Percentiles rank a stretch among this genome's conserved stretches.
phyloP scores from a whole-genome alignment of 2,329 filamentous ascomycete species.

The Lithohypha guttulata region DNA sequence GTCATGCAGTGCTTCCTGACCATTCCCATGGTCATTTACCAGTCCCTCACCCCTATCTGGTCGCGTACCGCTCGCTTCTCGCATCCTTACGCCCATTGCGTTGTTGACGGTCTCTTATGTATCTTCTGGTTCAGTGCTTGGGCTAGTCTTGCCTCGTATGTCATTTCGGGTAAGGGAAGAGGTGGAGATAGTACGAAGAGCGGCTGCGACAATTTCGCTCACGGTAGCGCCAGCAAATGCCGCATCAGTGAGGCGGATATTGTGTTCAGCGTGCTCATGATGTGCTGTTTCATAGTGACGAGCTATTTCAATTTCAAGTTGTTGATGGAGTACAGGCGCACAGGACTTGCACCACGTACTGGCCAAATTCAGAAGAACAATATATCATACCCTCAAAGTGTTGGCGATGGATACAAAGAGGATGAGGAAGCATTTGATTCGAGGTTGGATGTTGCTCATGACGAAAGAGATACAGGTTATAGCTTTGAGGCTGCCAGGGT shows the following conservation, averaged over 20 bases:
- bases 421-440: constrained; percentile 9
- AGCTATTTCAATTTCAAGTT: constrained; percentile 44
- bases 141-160: constrained; percentile 46
- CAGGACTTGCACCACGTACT: constrained; percentile 41
- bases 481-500: constrained; percentile 7
- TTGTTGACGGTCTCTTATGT: constrained; percentile 43
- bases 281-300: constrained; percentile 46
- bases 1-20: constrained; percentile 46
- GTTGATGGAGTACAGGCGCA: constrained; percentile 46
- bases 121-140: constrained; percentile 52
- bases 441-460: constrained; percentile 4
- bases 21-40: constrained; percentile 48
- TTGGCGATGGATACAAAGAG: not conserved
- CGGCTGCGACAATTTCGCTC: constrained; percentile 46
- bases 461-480: not conserved
- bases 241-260: constrained; percentile 45
- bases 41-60: constrained; percentile 51
- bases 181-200: constrained; percentile 35
- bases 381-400: constrained; percentile 2
- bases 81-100: constrained; percentile 50
- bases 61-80: constrained; percentile 47
- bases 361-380: not conserved
- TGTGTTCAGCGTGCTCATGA: constrained; percentile 47
- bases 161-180: constrained; percentile 42
- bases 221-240: constrained; percentile 46